Base-by-base conservation (phyloP, 129 eudicot genomes). In the Artemisia argyi region DNA sequence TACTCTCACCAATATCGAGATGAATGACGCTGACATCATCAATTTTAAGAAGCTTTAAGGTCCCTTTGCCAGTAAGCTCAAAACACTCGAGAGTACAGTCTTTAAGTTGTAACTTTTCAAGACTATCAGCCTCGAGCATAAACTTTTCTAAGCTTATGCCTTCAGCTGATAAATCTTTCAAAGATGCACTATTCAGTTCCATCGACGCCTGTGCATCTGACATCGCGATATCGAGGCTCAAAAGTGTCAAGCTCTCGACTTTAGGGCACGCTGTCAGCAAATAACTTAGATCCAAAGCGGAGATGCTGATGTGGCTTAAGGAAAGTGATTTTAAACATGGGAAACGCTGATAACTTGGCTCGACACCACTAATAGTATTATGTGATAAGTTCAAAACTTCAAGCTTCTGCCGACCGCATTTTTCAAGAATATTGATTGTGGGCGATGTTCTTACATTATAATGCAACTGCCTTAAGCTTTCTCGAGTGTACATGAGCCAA, bases 21-120 rank as follows among this genome's bases (percentile, higher is more conserved):
- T 92, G 97, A 16, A 92, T 86, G 39, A 86, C 96, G 51, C 97
- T 92, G 63, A 92, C 97, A 78, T 92, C 97, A 42, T 92, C 96
- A 18, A 92, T 88, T 86, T 89, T 86, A 22, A 92, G 81, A 11
- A 78, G 69, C 79, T 77, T 84, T 79, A 92, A 64, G 16, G 81
- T 74, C 66, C 97, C 96, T 67, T 92, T 92, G 18, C 96, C 91
- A 9, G 89, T 73, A 57, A 92, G 96, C 74, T 88, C 96, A 52
- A 92, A 88, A 48, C 76, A 80, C 77, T 92, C 97, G 14, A 92
- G 86, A 1, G 97, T 87, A 59, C 97, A 88, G 72, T 92, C 97
- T 81, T 89, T 92, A 47, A 92, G 85, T 62, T 89, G 97, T 78
- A 92, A 48, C 70, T 86, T 85, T 80, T 88, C 97, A 3, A 92